These are phyloP conservation scores for Pleurostoma richardsiae DNA, from an alignment of 2,329 filamentous ascomycete species.

Conservation along the genomic window DNA sequence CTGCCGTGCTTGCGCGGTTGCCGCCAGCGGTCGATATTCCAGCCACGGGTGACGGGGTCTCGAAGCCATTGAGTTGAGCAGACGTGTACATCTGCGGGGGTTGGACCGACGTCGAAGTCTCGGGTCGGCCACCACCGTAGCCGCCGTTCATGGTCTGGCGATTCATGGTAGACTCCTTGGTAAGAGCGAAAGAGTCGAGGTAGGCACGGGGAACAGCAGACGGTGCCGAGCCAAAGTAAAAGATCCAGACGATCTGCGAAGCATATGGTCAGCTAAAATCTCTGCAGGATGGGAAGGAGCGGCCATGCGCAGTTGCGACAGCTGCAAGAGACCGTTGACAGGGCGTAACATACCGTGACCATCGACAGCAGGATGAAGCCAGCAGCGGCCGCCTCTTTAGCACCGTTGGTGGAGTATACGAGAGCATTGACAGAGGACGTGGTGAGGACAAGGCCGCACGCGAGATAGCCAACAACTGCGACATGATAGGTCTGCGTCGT, in stretches of 20 bases:
- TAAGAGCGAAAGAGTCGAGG: constrained; percentile 90
- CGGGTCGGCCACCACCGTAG: constrained; percentile 69
- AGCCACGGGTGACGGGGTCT: constrained; percentile 84
- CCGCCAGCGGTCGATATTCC: constrained; percentile 55
- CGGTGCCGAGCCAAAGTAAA: constrained; percentile 94
- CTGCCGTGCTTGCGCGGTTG: constrained; percentile 34
- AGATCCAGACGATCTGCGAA: constrained; percentile 90
- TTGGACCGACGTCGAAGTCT: constrained; percentile 72
- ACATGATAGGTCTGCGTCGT: constrained; percentile 85
- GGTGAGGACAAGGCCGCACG: constrained; percentile 76
- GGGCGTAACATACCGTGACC: constrained; percentile 64
- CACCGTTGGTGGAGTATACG: constrained; percentile 69
- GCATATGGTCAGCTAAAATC: no score
- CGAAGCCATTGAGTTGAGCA: constrained; percentile 89
- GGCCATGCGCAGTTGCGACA: not conserved
- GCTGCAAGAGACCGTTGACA: not conserved
- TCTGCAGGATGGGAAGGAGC: no score
- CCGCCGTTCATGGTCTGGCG: constrained; percentile 68
- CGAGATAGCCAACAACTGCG: constrained; percentile 82
- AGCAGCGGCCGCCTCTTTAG: constrained; percentile 81
- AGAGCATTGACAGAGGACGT: constrained; percentile 82
- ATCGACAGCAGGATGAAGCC: constrained; percentile 94
- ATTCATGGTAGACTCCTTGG: constrained; percentile 74
- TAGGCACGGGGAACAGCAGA: constrained; percentile 82
- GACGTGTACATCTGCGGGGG: constrained; percentile 98